Conservation (phyloP, 177 flowering plant species). For the Tripterygium wilfordii region DNA sequence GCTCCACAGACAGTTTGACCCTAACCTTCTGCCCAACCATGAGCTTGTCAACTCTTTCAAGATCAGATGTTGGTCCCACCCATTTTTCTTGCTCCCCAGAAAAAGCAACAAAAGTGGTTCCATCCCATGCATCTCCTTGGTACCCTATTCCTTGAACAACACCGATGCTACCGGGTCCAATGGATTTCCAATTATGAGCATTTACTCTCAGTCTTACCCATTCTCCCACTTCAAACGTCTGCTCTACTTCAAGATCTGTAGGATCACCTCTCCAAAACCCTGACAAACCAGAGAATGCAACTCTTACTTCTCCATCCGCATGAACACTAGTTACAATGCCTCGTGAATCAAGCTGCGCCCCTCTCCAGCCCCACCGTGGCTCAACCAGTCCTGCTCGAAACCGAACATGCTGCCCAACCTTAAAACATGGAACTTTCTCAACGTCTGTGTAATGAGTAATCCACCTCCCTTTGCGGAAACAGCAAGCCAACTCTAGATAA, state of each 20-base stretch:
- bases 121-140: constrained; percentile 71
- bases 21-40: constrained; percentile 61
- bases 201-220: constrained; percentile 69
- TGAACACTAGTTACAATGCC: constrained; percentile 73
- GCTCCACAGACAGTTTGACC: constrained; percentile 64
- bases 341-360: constrained; percentile 54
- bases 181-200: constrained; percentile 64
- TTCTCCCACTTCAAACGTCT: constrained; percentile 80
- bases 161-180: constrained; percentile 76
- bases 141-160: constrained; percentile 83
- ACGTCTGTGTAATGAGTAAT: constrained; percentile 70
- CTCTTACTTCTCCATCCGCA: constrained; percentile 87
- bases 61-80: constrained; percentile 55
- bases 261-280: constrained; percentile 94
- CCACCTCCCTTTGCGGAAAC: constrained; percentile 78
- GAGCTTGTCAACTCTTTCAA: constrained; percentile 50
- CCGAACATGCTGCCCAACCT: constrained; percentile 80
- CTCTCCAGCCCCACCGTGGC: constrained; percentile 99
- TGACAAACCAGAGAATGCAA: constrained; percentile 61
- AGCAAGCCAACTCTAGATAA: constrained; percentile 80
- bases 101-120: constrained; percentile 60
- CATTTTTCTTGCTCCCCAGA: constrained; percentile 92
- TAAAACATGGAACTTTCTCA: constrained; percentile 68
- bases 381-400: constrained; percentile 71
- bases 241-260: constrained; percentile 70